A percentile compares a stretch with the other conserved stretches of the same genome.
phyloP scores from a whole-genome alignment of 805 yeast genomes.

The Suhomyces canberraensis region DNA sequence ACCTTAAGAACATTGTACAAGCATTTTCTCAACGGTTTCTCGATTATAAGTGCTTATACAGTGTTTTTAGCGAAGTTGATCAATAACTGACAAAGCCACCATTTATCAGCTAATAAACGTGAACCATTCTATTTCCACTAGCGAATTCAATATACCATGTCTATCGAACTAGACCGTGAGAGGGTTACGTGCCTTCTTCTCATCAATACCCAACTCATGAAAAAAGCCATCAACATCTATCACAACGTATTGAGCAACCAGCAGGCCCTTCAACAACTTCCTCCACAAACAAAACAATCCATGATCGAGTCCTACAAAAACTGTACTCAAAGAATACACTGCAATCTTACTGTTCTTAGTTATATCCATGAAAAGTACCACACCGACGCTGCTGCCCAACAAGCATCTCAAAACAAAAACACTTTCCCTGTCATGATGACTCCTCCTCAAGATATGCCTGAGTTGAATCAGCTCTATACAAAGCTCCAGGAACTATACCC shows the following conservation, averaged over 20 bases:
- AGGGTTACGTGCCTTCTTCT: slow-evolving; percentile 40
- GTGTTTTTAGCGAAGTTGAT: too few species aligned
- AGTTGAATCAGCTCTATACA: slow-evolving; percentile 46
- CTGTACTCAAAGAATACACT: slow-evolving; percentile 40
- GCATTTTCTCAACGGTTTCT: too few species aligned
- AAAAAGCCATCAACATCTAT: slow-evolving; percentile 36
- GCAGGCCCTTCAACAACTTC: slow-evolving; percentile 30
- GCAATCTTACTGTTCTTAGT: slow-evolving; percentile 39
- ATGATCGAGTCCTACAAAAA: slow-evolving; percentile 38
- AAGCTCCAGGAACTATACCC: slow-evolving; percentile 50
- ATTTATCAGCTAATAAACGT: too few species aligned
- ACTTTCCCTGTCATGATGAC: slow-evolving; percentile 49
- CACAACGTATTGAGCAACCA: slow-evolving; percentile 34
- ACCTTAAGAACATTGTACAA: too few species aligned
- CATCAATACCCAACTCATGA: slow-evolving; percentile 42
- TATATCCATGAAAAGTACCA: slow-evolving; percentile 39
- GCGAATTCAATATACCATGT: too few species aligned
- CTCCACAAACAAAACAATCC: slow-evolving; percentile 27
- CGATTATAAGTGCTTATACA: too few species aligned
- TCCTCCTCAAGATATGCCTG: slow-evolving; percentile 57
- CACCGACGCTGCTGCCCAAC: slow-evolving; percentile 24
- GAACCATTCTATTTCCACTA: too few species aligned
- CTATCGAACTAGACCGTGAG: slow-evolving; percentile 36
- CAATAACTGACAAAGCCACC: too few species aligned
- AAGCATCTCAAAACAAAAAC: slow-evolving; percentile 24